These are phyloP conservation scores for Eucalyptus melliodora DNA, from an alignment of 345 rosid genomes.

Conservation along the genomic window DNA sequence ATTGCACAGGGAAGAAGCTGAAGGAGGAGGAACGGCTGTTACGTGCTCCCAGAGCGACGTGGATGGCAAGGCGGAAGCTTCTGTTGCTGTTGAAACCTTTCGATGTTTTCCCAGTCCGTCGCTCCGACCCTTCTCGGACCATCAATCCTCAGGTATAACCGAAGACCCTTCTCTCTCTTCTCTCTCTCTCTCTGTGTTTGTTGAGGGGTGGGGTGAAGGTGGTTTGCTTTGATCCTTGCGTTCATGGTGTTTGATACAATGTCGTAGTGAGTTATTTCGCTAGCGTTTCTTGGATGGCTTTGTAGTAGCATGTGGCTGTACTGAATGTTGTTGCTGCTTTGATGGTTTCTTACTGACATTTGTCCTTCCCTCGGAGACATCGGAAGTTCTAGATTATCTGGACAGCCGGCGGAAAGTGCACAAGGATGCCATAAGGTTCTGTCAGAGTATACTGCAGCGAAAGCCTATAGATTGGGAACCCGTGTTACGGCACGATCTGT, in stretches of 20 bases:
- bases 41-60: background rate
- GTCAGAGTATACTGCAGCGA: constrained; percentile 52
- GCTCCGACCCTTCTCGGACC: constrained; percentile 13
- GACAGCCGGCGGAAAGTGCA: constrained; percentile 68
- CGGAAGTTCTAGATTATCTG: constrained; percentile 42
- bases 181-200: background rate
- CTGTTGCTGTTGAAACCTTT: constrained; percentile 72
- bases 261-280: background rate
- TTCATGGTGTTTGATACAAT: background rate
- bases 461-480: constrained; percentile 65
- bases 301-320: background rate
- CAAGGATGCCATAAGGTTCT: constrained; percentile 46
- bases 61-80: constrained; percentile 14
- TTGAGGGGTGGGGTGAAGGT: background rate
- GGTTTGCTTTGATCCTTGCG: background rate
- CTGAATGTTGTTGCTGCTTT: background rate
- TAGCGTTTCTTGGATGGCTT: background rate
- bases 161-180: background rate
- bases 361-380: background rate
- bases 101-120: constrained; percentile 42
- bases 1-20: background rate
- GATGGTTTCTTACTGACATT: background rate
- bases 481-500: constrained; percentile 37
- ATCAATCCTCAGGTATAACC: constrained; percentile 35
- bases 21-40: background rate